Evolutionary conservation across 1,139 yeast species (phyloP).

Genomic region (Diutina pseudorugosa): DNA sequence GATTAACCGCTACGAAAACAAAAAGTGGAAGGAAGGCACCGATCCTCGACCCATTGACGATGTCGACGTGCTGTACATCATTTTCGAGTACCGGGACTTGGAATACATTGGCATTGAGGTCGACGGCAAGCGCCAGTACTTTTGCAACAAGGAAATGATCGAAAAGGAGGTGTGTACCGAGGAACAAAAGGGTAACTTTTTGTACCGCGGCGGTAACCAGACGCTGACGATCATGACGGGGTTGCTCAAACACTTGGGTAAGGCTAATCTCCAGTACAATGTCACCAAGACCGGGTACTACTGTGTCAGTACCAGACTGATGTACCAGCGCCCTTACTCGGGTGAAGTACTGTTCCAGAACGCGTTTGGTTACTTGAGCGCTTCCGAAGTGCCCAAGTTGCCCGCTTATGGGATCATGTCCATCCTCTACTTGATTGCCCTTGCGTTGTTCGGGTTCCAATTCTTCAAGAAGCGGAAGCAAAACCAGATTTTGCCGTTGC

Average conservation of each 20-base stretch:
- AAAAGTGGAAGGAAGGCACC: conserved; percentile 17
- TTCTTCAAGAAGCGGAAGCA: conserved; percentile 67
- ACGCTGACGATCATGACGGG: conserved; percentile 38
- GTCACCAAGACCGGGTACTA: conserved; percentile 77
- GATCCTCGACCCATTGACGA: conserved; percentile 14
- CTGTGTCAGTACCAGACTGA: conserved; percentile 66
- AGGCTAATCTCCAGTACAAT: conserved; percentile 48
- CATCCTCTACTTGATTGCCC: conserved; percentile 67
- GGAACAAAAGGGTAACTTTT: not conserved
- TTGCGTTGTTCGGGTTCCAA: conserved; percentile 75
- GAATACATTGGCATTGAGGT: conserved; percentile 47
- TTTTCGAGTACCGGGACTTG: conserved; percentile 78
- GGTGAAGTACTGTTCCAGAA: conserved; percentile 74
- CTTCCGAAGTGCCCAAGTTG: conserved; percentile 82
- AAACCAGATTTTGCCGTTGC: conserved; percentile 80
- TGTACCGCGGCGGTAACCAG: not conserved
- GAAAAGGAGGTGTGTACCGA: not conserved
- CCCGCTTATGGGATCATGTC: conserved; percentile 85
- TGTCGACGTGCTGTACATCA: conserved; percentile 47
- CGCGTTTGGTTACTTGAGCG: conserved; percentile 82
- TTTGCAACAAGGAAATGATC: not conserved
- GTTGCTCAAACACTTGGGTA: conserved; percentile 43
- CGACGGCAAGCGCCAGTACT: conserved; percentile 11
- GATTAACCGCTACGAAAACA: conserved; percentile 22
- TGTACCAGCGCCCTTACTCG: conserved; percentile 28